phyloP scores from a whole-genome alignment of 2,329 filamentous ascomycete species.

The Ophiostoma sp. region DNA sequence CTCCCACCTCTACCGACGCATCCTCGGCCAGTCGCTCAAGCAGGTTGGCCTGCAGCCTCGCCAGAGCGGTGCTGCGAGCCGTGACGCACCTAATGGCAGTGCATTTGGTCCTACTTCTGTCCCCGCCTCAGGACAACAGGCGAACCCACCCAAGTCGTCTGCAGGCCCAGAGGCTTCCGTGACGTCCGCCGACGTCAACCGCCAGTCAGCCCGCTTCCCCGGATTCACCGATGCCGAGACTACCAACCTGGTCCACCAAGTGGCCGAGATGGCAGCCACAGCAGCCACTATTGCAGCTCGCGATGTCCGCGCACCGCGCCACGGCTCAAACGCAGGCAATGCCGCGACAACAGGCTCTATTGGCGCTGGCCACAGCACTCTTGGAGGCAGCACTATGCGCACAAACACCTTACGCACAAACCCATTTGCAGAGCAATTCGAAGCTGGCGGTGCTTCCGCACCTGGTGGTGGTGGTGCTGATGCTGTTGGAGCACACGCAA shows the following conservation, averaged over 20 bases:
- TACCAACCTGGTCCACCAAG: conserved; percentile 71
- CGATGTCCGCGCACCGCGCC: conserved; percentile 48
- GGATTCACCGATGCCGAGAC: conserved; percentile 80
- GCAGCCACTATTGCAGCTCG: conserved; percentile 81
- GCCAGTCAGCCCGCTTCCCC: conserved; percentile 46
- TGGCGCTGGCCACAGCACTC: conserved; percentile 9
- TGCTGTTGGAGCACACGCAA: conserved; percentile 20
- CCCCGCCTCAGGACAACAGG: neutral
- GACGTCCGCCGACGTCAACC: conserved; percentile 35
- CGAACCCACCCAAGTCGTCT: neutral
- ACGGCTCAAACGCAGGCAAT: conserved; percentile 25
- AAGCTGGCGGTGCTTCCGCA: conserved; percentile 22
- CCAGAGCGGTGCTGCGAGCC: conserved; percentile 31
- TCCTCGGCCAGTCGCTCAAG: conserved; percentile 82
- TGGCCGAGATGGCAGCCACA: conserved; percentile 89
- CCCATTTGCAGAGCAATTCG: conserved; percentile 20
- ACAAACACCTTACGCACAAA: conserved; percentile 20
- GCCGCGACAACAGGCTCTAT: conserved; percentile 12
- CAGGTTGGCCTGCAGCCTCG: conserved; percentile 65
- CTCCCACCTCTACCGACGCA: conserved; percentile 85
- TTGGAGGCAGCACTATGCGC: conserved; percentile 14
- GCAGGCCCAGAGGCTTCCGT: neutral
- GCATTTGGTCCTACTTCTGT: neutral
- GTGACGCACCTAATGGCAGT: conserved; percentile 33
- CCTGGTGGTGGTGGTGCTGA: neutral